These are phyloP conservation scores for Ambrosia trifida DNA, from an alignment of 129 eudicot species.

Conservation along the genomic window DNA sequence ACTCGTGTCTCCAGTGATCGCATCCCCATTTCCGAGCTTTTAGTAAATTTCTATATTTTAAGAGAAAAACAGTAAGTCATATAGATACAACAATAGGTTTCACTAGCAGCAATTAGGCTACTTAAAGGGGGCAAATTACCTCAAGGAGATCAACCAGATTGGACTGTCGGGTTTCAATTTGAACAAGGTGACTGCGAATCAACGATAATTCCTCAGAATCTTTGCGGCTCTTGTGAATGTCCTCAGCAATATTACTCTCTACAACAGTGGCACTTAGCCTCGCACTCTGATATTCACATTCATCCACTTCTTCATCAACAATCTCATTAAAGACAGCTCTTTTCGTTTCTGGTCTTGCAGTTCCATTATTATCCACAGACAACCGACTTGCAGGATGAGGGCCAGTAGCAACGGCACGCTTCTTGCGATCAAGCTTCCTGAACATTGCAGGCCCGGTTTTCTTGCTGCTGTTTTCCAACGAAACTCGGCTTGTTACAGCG, in stretches of 20 bases:
- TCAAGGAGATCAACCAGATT: constrained; percentile 72
- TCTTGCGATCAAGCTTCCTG: constrained; percentile 68
- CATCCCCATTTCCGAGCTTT: constrained; percentile 83
- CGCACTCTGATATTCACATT: constrained; percentile 43
- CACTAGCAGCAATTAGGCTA: not conserved
- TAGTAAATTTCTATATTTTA: constrained; percentile 59
- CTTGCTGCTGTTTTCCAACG: constrained; percentile 37
- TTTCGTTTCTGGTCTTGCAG: constrained; percentile 41
- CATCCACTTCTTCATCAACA: constrained; percentile 40
- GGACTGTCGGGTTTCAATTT: constrained; percentile 82
- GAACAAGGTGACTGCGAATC: constrained; percentile 86
- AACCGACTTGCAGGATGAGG: constrained; percentile 21
- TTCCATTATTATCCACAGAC: constrained; percentile 35
- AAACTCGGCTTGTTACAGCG: constrained; percentile 44
- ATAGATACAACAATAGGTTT: not conserved
- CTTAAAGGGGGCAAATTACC: constrained; percentile 44
- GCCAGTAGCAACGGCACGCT: constrained; percentile 37
- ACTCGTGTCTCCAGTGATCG: constrained; percentile 77
- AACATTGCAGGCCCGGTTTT: constrained; percentile 62
- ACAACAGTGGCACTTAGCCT: constrained; percentile 48
- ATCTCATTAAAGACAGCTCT: constrained; percentile 49
- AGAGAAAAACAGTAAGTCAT: not conserved
- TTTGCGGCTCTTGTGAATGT: constrained; percentile 40
- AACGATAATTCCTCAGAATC: constrained; percentile 70
- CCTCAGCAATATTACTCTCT: constrained; percentile 45